phyloP scores from a whole-genome alignment of 352 stramenopile genomes.

The Phytophthora cryptogea region DNA sequence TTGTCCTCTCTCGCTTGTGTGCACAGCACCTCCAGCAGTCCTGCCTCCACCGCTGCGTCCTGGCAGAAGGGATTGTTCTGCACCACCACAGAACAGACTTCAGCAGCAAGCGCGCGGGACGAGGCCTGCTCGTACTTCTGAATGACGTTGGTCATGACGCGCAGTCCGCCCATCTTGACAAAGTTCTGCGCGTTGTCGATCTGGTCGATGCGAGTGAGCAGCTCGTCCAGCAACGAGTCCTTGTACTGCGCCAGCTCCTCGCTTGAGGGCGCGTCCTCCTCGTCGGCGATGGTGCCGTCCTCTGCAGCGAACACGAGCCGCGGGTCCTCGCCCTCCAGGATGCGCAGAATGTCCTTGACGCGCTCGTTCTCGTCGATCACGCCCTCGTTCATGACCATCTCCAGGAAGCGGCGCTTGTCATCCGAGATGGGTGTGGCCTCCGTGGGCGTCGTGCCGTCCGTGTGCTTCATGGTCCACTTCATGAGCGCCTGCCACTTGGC shows the following conservation, averaged over 20 bases:
- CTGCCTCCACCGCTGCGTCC: slow-evolving; percentile 63
- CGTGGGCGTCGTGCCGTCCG: slow-evolving; percentile 74
- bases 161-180: slow-evolving; percentile 79
- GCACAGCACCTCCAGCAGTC: slow-evolving; percentile 74
- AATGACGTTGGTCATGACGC: slow-evolving; percentile 63
- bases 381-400: slow-evolving; percentile 84
- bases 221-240: slow-evolving; percentile 79
- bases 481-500: slow-evolving; percentile 90
- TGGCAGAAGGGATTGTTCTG: slow-evolving; percentile 90
- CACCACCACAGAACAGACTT: slow-evolving; percentile 81
- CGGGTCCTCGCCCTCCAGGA: slow-evolving; percentile 79
- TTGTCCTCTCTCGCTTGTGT: slow-evolving; percentile 54
- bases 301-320: slow-evolving; percentile 62
- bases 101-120: slow-evolving; percentile 68
- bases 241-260: slow-evolving; percentile 84
- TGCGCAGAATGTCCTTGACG: slow-evolving; percentile 83
- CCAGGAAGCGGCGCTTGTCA: slow-evolving; percentile 78
- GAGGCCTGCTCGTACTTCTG: slow-evolving; percentile 49
- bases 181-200: slow-evolving; percentile 91
- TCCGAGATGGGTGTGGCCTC: slow-evolving; percentile 72
- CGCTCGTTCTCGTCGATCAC: slow-evolving; percentile 88
- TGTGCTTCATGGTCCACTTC: slow-evolving; percentile 90
- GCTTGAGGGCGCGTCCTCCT: slow-evolving; percentile 43
- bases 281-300: slow-evolving; percentile 40
- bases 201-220: slow-evolving; percentile 84